Evolutionary conservation across 306 rosid species (phyloP), one percentile per base, ranked within the genome.

Genomic region (Bauhinia variegata): DNA sequence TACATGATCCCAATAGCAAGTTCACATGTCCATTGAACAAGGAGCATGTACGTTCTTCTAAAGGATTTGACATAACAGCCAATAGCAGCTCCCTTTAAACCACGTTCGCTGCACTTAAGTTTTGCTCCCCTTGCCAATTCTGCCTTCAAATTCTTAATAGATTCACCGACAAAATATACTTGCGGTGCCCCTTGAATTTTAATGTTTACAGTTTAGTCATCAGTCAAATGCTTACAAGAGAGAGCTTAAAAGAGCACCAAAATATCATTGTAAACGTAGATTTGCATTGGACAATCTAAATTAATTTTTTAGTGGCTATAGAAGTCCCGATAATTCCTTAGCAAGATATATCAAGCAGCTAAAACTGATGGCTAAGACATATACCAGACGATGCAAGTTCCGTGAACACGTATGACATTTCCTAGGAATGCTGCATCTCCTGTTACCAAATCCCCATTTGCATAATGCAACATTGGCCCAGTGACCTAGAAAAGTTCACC

Each of bases 121-220:
- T 85, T 93, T 56, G 86, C 77, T 80, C 96, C 99, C 83, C 99
- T 83, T 65, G 89, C 84, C 68, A 93, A 74, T 83, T 93, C 99
- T 0, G 80, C 57, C 78, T 85, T 85, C 96, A 93, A 79, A 79
- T 88, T 88, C 73, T 83, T 78, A 50, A 82, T 75, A 47, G 57
- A 17, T 54, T 90, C 95, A 11, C 34, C 88, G 58, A 61, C 82
- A 76, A 71, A 93, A 74, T 74, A 93, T 52, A 81, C 96, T 73
- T 90, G 91, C 0, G 99, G 99, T 62, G 97, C 92, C 99, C 99
- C n/a, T n/a, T 93, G 84, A 58, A 82, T 81, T 74, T 58, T 71
- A 66, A 73, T 82, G 48, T 60, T 47, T 7, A 32, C 4, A 23
- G 32, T 48, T 65, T 59, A 17, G n/a, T 33, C 30, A 70, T 73